Base-by-base conservation (phyloP, 345 rosid genomes). In the Citrus medica region DNA sequence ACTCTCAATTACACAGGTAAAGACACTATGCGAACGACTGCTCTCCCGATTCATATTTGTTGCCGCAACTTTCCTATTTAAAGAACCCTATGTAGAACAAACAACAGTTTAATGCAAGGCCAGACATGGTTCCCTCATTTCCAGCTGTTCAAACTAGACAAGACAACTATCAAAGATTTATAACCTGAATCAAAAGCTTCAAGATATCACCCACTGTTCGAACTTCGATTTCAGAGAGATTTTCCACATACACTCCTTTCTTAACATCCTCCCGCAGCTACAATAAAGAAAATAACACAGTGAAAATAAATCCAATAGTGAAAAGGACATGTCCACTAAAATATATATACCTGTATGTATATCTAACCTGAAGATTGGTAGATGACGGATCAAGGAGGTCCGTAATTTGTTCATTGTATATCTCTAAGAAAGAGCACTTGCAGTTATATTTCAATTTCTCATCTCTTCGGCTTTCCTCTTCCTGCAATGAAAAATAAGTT, bases 1-100 rank as follows among this genome's bases (percentile, higher is more conserved):
- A 81, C 98, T 94, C 90, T 94, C 97, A 73, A 96, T 92, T 67
- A 88, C 92, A 46, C 99, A 94, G 12, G 97, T 96, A 76, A 94
- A 92, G 73, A 96, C 99, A 82, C 98, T 86, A 70, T 96, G 97
- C 2, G 99, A 96, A 78, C 97, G 86, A 75, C 99, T 96, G 86
- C 99, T 96, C 79, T 96, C 98, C 81, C 97, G 88, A 51, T 96
- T 96, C 99, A 92, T 96, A 83, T 94, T 91, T 69, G 98, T 96
- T 61, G 99, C 93, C 62, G 94, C 97, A 77, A 96, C 97, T 90
- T 84, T 94, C 76, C 99, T 86, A 85, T 92, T 93, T 84, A 89
- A 76, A 64, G 98, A 90, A 73, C 97, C 97, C 98, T 96, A 80
- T 67, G 65, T 74, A 73, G 46, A 69, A 71, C 2, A 70, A 68